phyloP scores from a whole-genome alignment of 139 green algal species.

The Auxenochlorella pyrenoidosa region DNA sequence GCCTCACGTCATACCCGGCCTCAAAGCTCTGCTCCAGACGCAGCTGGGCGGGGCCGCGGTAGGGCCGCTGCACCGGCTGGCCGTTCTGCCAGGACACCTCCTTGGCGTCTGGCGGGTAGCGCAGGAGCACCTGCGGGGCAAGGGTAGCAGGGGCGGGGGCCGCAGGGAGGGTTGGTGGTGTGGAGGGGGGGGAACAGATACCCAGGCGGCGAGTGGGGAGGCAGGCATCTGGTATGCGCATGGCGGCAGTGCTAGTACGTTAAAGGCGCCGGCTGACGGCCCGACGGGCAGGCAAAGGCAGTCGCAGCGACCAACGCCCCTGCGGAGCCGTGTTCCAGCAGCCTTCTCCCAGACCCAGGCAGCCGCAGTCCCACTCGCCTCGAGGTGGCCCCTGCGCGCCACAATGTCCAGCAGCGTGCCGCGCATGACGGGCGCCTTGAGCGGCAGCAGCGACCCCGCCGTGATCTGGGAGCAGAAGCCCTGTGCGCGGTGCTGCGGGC shows the following conservation, averaged over 20 bases:
- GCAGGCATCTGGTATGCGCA: no score
- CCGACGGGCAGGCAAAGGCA: no score
- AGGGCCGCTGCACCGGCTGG: constrained; percentile 60
- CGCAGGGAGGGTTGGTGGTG: not conserved
- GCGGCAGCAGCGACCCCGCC: constrained; percentile 63
- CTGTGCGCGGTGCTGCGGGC: constrained; percentile 13
- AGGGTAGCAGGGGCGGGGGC: not conserved
- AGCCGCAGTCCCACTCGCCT: constrained; percentile 28
- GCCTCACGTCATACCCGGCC: constrained; percentile 38
- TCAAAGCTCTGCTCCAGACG: constrained; percentile 59
- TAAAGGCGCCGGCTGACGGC: no score
- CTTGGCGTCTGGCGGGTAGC: constrained; percentile 57
- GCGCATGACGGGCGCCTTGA: constrained; percentile 69
- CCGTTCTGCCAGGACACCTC: constrained; percentile 67
- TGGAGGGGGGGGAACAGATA: not conserved
- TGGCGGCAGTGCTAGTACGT: no score
- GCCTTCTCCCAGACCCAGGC: no score
- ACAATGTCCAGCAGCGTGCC: constrained; percentile 69
- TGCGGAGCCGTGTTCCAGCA: no score
- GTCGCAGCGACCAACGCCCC: no score
- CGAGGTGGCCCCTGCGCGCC: constrained; percentile 50
- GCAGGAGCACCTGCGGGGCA: constrained; percentile 48
- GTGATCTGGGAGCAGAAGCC: constrained; percentile 76
- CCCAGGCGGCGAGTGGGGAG: no score
- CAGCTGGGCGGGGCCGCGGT: constrained; percentile 52